These are phyloP conservation scores for Hortiboletus rubellus DNA, from an alignment of 1,284 basidiomycete species.

Conservation along the genomic window DNA sequence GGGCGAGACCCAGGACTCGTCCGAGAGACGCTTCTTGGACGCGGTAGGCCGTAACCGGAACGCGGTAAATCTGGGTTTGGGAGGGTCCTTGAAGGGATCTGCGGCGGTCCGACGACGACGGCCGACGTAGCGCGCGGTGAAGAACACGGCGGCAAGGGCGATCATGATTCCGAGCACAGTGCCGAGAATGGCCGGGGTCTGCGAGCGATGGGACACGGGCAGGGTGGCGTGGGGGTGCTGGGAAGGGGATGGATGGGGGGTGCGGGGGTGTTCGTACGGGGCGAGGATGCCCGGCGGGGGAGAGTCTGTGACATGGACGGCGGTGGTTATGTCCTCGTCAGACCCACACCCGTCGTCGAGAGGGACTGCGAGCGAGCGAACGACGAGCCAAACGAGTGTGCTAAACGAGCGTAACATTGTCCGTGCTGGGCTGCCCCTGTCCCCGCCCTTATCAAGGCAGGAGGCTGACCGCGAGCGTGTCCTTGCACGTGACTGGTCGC, in stretches of 20 bases:
- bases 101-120: conserved; percentile 8
- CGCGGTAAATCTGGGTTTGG: conserved; percentile 8
- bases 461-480: conserved; percentile 26
- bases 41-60: conserved; percentile 4
- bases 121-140: conserved; percentile 9
- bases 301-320: not conserved
- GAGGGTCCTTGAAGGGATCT: conserved; percentile 20
- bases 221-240: conserved; percentile 13
- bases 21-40: conserved; percentile 26
- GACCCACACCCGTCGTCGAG: conserved; percentile 8
- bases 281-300: conserved; percentile 14
- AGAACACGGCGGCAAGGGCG: conserved; percentile 12
- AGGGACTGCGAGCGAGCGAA: conserved; percentile 10
- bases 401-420: conserved; percentile 23
- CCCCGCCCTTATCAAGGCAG: conserved; percentile 11
- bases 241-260: conserved; percentile 11
- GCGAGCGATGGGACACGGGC: conserved; percentile 10
- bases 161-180: conserved; percentile 10
- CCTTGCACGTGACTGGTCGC: conserved; percentile 25
- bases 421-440: not conserved
- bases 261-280: conserved; percentile 13
- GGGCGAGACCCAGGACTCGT: conserved; percentile 32
- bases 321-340: not conserved
- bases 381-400: conserved; percentile 20
- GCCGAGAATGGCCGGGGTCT: conserved; percentile 18